Evolutionary conservation across 2,329 filamentous ascomycete species (phyloP), one percentile per base, ranked within the genome.

Genomic region (Xenosphaeropsis pyriputrescens): DNA sequence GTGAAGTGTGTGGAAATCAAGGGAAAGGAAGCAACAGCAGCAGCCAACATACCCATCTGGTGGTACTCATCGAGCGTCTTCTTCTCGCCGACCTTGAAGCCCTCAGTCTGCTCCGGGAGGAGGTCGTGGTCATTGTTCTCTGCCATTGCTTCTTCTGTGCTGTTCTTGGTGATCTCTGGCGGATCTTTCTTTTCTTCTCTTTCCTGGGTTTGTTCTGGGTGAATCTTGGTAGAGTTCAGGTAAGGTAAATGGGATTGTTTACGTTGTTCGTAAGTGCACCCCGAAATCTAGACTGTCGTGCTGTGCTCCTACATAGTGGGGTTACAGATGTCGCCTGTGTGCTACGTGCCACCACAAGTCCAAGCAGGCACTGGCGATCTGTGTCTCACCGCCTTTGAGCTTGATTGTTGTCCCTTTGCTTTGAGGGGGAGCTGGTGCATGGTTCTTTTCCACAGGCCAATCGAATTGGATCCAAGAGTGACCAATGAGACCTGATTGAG

Each of bases 51-150:
- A 93, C 86, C 91, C 64, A 98, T 81, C 60, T 94, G 71, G 57
- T 89, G 73, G 65, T 95, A 95, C 62, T 95, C 84, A 47, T 89
- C 84, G 56, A 98, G 72, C 51, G 85, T 93, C 75, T 96, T 94
- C 79, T 95, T 95, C 75, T 95, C 85, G 50, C 85, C 88, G 57
- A 95, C 82, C 76, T 93, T 95, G 79, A 95, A 96, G 58, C 89
- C 89, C 65, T 88, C 79, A 48, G 88, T 95, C 65, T 80, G 73
- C 67, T 91, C 83, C 46, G 85, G 80, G 61, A 82, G 69, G 49
- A 89, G 75, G 55, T 96, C 89, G 44, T 94, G 85, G 11, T 84
- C 72, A 47, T 79, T 67, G 55, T 73, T 40, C 34, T 66, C 71
- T 49, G 77, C 68, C 79, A 85, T 85, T 5, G 22, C 8, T 26